Conservation (phyloP, 305 asterid species). For the Fraxinus angustifolia region DNA sequence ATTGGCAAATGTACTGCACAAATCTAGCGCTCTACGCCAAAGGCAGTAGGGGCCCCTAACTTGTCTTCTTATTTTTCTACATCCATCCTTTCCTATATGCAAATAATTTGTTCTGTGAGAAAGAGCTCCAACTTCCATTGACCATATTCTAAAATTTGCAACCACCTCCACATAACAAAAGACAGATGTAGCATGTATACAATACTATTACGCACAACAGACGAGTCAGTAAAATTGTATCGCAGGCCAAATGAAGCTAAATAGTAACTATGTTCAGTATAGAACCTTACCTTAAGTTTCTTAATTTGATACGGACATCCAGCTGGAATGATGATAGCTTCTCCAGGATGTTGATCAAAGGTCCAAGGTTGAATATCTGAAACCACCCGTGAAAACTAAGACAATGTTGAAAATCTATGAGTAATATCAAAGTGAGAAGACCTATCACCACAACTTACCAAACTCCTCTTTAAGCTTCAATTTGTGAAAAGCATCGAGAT, state of each 20-base stretch:
- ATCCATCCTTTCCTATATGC: not conserved
- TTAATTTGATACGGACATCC: constrained; percentile 95
- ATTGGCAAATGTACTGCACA: not conserved
- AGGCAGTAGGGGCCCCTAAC: not conserved
- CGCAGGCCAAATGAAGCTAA: not conserved
- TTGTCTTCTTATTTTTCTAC: not conserved
- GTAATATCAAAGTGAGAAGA: constrained; percentile 3
- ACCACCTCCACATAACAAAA: not conserved
- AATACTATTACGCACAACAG: not conserved
- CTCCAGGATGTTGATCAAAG: constrained; percentile 79
- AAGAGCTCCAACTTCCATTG: not conserved
- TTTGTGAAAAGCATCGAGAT: constrained; percentile 88
- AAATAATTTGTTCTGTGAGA: not conserved
- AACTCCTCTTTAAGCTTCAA: constrained; percentile 87
- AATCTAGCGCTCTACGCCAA: not conserved
- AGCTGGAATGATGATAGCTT: constrained; percentile 93
- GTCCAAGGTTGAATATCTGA: constrained; percentile 89
- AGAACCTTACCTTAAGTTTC: constrained; percentile 59
- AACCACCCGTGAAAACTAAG: constrained; percentile 17
- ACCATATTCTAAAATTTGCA: constrained; percentile 3
- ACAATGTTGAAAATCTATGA: constrained; percentile 10
- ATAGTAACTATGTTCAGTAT: not conserved
- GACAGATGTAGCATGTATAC: constrained; percentile 1
- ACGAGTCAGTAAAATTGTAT: not conserved
- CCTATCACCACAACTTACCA: constrained; percentile 43